Conservation (phyloP, 768 basidiomycete species). For the Amanita thiersii region DNA sequence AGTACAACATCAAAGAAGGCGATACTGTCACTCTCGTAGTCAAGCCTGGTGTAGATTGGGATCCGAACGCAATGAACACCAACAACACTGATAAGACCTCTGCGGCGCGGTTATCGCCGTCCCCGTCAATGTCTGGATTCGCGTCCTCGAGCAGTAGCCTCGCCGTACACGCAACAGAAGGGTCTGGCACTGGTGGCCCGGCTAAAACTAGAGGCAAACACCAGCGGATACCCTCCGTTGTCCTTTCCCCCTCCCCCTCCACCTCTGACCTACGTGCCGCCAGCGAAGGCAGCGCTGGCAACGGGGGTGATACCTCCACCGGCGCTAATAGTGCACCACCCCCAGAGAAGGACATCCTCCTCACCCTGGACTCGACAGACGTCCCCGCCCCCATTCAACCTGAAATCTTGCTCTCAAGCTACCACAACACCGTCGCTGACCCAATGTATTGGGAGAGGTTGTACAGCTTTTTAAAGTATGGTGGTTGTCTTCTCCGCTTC, state of each 20-base stretch:
- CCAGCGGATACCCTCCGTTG: slow-evolving; percentile 67
- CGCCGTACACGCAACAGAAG: slow-evolving; percentile 16
- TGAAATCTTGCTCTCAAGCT: slow-evolving; percentile 42
- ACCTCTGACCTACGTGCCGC: neutral
- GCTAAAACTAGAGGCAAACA: slow-evolving; percentile 34
- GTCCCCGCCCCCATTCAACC: slow-evolving; percentile 34
- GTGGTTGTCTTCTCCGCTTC: slow-evolving; percentile 10
- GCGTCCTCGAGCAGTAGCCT: slow-evolving; percentile 16
- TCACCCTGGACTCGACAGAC: slow-evolving; percentile 51
- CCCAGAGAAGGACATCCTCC: slow-evolving; percentile 54
- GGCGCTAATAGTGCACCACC: too few species aligned
- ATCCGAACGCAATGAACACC: slow-evolving; percentile 32
- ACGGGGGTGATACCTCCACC: slow-evolving; percentile 21
- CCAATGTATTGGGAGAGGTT: slow-evolving; percentile 79
- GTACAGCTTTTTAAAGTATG: slow-evolving; percentile 54
- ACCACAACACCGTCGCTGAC: slow-evolving; percentile 61
- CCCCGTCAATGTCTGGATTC: slow-evolving; percentile 15
- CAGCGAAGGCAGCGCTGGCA: neutral
- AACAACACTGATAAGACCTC: slow-evolving; percentile 9
- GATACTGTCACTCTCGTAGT: slow-evolving; percentile 82
- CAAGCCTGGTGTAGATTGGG: slow-evolving; percentile 68
- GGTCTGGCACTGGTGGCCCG: neutral
- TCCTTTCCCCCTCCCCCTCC: slow-evolving; percentile 72
- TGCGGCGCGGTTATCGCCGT: slow-evolving; percentile 15
- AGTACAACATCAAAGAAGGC: slow-evolving; percentile 78